Evolutionary conservation across 2,329 filamentous ascomycete genomes (phyloP).

Genomic region (Aspergillus aculeatinus): DNA sequence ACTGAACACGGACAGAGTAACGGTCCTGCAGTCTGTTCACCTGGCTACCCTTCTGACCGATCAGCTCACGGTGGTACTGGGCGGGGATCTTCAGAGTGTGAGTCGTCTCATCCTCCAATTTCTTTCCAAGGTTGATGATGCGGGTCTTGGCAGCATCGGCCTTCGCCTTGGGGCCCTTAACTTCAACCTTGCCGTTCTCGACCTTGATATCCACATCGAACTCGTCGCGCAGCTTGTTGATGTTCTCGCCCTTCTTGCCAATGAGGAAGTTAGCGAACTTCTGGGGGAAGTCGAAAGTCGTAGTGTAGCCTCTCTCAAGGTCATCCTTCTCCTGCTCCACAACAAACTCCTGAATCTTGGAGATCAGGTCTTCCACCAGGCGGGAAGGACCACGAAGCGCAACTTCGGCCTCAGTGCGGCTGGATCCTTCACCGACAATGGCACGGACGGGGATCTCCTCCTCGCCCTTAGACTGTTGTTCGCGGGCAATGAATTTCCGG

Average conservation of each 20-base stretch:
- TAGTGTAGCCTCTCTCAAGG: conserved; percentile 83
- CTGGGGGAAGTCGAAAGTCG: conserved; percentile 89
- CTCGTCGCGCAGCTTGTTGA: conserved; percentile 67
- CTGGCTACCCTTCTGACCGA: conserved; percentile 80
- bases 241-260: conserved; percentile 66
- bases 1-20: conserved; percentile 93
- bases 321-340: conserved; percentile 89
- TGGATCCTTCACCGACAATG: conserved; percentile 44
- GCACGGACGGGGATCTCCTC: conserved; percentile 59
- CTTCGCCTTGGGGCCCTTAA: conserved; percentile 95
- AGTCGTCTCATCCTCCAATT: conserved; percentile 86
- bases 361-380: conserved; percentile 68
- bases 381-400: conserved; percentile 74
- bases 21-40: conserved; percentile 90
- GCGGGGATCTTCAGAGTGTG: conserved; percentile 86
- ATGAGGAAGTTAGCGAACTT: conserved; percentile 88
- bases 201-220: conserved; percentile 80
- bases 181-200: conserved; percentile 87
- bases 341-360: conserved; percentile 75
- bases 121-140: conserved; percentile 75
- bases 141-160: conserved; percentile 81
- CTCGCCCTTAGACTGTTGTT: conserved; percentile 53
- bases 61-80: conserved; percentile 91
- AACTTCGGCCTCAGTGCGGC: conserved; percentile 49
- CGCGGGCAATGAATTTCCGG: conserved; percentile 57